A percentile compares a stretch with the other conserved stretches of the same genome.
phyloP scores from a whole-genome alignment of 495 filamentous ascomycete genomes.

The Parathielavia hyrcaniae region DNA sequence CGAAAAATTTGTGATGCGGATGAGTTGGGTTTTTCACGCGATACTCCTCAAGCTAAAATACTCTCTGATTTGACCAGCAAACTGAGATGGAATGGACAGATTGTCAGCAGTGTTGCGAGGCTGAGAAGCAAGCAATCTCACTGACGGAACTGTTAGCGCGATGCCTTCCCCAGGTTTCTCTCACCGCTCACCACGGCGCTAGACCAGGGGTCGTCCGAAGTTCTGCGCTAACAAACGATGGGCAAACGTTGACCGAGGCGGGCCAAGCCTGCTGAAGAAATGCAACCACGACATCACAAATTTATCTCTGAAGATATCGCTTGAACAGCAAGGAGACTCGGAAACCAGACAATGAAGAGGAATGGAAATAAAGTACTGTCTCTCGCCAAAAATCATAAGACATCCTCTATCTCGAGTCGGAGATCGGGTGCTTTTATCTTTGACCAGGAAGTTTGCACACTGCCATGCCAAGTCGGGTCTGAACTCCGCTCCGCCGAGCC shows the following conservation, averaged over 20 bases:
- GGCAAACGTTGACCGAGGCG: conserved; percentile 22
- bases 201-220: conserved; percentile 15
- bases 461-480: conserved; percentile 9
- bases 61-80: background rate
- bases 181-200: conserved; percentile 12
- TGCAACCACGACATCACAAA: background rate
- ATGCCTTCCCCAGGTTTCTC: conserved; percentile 10
- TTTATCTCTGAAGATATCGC: too few species aligned
- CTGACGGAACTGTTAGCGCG: conserved; percentile 16
- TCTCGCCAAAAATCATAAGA: too few species aligned
- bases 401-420: too few species aligned
- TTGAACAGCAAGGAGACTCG: too few species aligned
- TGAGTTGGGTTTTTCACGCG: background rate
- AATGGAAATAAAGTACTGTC: too few species aligned
- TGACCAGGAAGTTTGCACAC: too few species aligned
- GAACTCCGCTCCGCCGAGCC: background rate
- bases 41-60: background rate
- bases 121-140: background rate
- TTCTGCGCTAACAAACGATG: conserved; percentile 23
- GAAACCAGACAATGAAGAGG: too few species aligned
- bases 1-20: conserved; percentile 7
- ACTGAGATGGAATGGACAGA: background rate
- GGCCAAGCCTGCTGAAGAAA: background rate
- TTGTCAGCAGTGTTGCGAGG: background rate
- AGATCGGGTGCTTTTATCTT: too few species aligned